These are phyloP conservation scores for Dalechampia spathulata DNA, from an alignment of 441 rosid genomes.

Conservation along the genomic window DNA sequence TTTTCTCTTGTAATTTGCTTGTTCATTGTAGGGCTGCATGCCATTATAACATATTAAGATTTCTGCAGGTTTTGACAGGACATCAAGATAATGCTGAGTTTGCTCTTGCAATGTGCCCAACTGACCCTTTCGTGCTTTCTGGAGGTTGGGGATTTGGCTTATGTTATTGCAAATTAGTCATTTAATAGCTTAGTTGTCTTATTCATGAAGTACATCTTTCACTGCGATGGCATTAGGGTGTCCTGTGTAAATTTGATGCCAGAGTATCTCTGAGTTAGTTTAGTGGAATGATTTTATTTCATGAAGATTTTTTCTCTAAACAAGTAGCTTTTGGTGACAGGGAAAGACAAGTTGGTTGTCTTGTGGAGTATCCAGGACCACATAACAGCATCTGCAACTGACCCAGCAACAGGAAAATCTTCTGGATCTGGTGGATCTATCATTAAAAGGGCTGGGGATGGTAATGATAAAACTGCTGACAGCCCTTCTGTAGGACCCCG, in stretches of 20 bases:
- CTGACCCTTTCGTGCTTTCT: conserved; percentile 96
- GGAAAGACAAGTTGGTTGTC: conserved; percentile 94
- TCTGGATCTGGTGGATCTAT: conserved; percentile 65
- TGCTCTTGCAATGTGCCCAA: conserved; percentile 98
- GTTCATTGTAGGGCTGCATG: neutral
- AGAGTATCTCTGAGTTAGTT: neutral
- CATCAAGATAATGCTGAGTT: conserved; percentile 99
- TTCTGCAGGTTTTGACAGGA: conserved; percentile 84
- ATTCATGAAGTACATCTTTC: no score
- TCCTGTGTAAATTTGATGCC: neutral
- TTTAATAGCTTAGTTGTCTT: neutral
- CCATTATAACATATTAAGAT: conserved; percentile 8
- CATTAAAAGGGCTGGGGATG: conserved; percentile 55
- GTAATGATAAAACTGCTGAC: conserved; percentile 49
- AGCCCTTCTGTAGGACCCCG: conserved; percentile 85
- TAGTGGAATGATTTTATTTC: conserved; percentile 1
- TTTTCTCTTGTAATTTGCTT: neutral
- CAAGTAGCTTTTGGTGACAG: conserved; percentile 33
- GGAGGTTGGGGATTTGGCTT: conserved; percentile 56
- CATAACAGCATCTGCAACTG: conserved; percentile 56
- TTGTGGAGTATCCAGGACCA: conserved; percentile 99
- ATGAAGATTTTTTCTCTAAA: conserved; percentile 17
- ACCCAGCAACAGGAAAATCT: conserved; percentile 47
- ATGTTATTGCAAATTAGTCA: neutral
- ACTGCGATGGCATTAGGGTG: neutral